Conservation (phyloP, 2,329 filamentous ascomycete species). For the Cercospora sp. region DNA sequence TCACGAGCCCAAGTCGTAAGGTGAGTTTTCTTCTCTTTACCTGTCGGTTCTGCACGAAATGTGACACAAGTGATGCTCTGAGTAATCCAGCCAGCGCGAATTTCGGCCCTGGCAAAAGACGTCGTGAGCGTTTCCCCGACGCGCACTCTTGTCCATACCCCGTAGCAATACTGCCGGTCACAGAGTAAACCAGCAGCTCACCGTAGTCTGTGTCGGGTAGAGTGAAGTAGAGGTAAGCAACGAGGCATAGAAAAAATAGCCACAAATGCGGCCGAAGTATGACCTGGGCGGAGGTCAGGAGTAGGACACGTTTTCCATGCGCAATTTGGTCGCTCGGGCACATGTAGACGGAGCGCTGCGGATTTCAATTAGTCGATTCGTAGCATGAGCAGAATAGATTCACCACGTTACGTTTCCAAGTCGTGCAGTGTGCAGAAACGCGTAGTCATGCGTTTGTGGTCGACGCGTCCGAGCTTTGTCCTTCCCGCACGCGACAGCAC, state of each 20-base stretch:
- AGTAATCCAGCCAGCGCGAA: neutral
- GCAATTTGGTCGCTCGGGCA: neutral
- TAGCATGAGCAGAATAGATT: neutral
- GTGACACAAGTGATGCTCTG: neutral
- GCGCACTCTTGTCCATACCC: neutral
- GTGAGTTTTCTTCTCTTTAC: slow-evolving; percentile 5
- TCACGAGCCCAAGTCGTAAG: slow-evolving; percentile 1
- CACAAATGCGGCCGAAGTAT: neutral
- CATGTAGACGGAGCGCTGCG: neutral
- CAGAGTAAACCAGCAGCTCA: neutral
- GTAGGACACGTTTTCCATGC: neutral
- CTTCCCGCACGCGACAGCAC: slow-evolving; percentile 1
- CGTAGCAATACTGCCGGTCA: neutral
- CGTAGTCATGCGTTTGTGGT: neutral
- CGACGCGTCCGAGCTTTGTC: slow-evolving; percentile 2
- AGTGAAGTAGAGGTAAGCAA: neutral
- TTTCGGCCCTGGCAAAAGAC: neutral
- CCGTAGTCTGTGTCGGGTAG: neutral
- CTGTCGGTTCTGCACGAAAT: neutral
- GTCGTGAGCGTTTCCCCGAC: neutral
- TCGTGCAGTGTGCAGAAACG: neutral
- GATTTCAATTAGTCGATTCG: neutral
- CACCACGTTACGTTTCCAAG: neutral
- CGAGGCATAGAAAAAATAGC: neutral
- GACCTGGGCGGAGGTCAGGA: neutral